Evolutionary conservation across 352 stramenopile genomes (phyloP).

Genomic region (Phytophthora idaei): DNA sequence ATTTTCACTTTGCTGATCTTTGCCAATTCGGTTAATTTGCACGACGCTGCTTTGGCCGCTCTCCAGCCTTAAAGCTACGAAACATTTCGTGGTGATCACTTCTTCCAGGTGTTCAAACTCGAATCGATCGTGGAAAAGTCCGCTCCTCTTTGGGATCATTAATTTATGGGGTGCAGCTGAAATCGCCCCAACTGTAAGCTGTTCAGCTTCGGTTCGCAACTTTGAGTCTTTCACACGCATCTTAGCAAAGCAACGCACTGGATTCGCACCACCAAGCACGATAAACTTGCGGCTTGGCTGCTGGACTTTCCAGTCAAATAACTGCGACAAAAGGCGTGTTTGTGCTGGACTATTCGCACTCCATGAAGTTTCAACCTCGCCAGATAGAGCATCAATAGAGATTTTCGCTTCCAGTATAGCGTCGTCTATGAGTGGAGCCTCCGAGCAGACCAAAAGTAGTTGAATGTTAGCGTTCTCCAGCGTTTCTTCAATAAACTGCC

Average conservation of each 20-base stretch:
- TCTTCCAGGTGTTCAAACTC: conserved; percentile 49
- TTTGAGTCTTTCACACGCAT: conserved; percentile 54
- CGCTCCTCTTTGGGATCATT: conserved; percentile 15
- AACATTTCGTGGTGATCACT: conserved; percentile 34
- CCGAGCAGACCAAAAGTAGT: conserved; percentile 55
- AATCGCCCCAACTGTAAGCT: conserved; percentile 54
- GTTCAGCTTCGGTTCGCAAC: conserved; percentile 46
- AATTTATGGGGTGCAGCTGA: conserved; percentile 9
- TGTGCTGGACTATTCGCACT: conserved; percentile 39
- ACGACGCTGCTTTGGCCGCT: conserved; percentile 8
- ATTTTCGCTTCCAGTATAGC: background rate
- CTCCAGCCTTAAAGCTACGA: conserved; percentile 30
- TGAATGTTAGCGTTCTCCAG: conserved; percentile 40
- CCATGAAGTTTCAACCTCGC: conserved; percentile 49
- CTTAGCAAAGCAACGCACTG: conserved; percentile 39
- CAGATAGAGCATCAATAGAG: background rate
- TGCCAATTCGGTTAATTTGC: conserved; percentile 19
- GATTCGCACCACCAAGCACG: conserved; percentile 49
- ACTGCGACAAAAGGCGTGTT: conserved; percentile 46
- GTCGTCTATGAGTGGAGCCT: conserved; percentile 57
- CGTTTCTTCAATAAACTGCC: conserved; percentile 58
- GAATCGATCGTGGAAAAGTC: conserved; percentile 50
- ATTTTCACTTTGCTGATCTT: conserved; percentile 20
- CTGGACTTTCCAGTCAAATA: conserved; percentile 81
- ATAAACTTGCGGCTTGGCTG: conserved; percentile 49